Percentiles rank a stretch among this genome's conserved stretches.
Evolutionary conservation across 306 rosid genomes (phyloP).

Genomic region (Carpinus fangiana): DNA sequence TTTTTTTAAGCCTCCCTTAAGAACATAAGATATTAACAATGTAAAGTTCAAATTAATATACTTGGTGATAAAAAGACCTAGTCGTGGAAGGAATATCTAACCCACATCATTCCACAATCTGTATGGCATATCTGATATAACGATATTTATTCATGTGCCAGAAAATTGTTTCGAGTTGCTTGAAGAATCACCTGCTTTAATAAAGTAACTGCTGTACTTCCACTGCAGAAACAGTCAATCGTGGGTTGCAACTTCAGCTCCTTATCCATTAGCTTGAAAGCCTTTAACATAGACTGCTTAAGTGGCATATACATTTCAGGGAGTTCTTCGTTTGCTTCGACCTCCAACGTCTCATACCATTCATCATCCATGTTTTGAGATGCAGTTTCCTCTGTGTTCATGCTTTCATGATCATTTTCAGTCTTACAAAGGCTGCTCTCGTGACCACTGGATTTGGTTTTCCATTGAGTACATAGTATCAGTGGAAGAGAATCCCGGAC

Average conservation of each 20-base stretch:
- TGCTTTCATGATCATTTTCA: slow-evolving; percentile 18
- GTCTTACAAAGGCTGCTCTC: slow-evolving; percentile 16
- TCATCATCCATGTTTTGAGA: slow-evolving; percentile 42
- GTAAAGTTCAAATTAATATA: neutral
- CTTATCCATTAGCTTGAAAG: slow-evolving; percentile 56
- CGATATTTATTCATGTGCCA: neutral
- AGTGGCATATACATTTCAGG: slow-evolving; percentile 47
- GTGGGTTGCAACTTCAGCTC: slow-evolving; percentile 45
- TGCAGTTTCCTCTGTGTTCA: slow-evolving; percentile 29
- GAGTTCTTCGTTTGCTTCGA: slow-evolving; percentile 28
- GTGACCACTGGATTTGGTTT: slow-evolving; percentile 31
- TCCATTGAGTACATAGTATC: slow-evolving; percentile 45
- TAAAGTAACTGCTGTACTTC: slow-evolving; percentile 48
- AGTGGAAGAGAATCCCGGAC: slow-evolving; percentile 54
- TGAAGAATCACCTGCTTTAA: slow-evolving; percentile 45
- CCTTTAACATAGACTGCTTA: slow-evolving; percentile 40
- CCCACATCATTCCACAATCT: no score
- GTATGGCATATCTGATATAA: neutral
- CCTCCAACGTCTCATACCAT: slow-evolving; percentile 33
- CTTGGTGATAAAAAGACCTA: neutral
- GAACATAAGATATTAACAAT: neutral
- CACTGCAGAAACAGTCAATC: slow-evolving; percentile 62
- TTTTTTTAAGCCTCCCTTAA: neutral
- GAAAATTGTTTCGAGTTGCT: neutral
- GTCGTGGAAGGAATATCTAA: no score